Base-by-base conservation (phyloP, 2,329 filamentous ascomycete species). In the Monosporascus sp. region DNA sequence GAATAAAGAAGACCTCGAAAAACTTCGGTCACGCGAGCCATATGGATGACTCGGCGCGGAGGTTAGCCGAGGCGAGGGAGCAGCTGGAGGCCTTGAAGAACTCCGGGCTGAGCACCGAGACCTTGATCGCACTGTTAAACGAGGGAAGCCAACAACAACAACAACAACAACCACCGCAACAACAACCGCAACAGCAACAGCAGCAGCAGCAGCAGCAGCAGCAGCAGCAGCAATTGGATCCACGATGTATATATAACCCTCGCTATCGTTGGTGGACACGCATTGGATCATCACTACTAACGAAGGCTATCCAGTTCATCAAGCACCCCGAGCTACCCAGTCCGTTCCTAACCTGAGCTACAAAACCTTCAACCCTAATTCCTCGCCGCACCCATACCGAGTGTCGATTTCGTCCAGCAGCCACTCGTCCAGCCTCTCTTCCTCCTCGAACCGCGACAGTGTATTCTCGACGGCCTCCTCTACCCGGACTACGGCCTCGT, bases 31-130 rank as follows among this genome's bases (percentile, higher is more conserved):
- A 45, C 43, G 17, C 43, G 43, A 47, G 44, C 53, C 20, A 58
- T 58, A 66, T 66, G 63, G 64, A 64, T 52, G 61, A 68, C 55
- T 63, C 64, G 25, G 66, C 64, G 54, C 60, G 64, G 54, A 65
- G 65, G 54, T 45, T 68, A 43, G 66, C 63, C 44, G 62, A 65
- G 56, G 66, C 65, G 50, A 63, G 65, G 55, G 57, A 65, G 52
- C 65, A 67, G 49, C 60, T 68, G 50, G 65, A 67, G 52, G 66
- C 66, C 55, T 55, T 68, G 47, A 68, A 67, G 54, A 63, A 68
- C 52, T 62, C 65, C n/a, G 66, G 66, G 43, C 61, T 68, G 8
- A 68, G 65, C 50, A 63, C 62, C 48, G 61, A 65, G 53, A 62
- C 59, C 20, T 44, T 68, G 43, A 49, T 66, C 44, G 65, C 65